Base-by-base conservation (phyloP, 768 basidiomycete species). In the Podaxis pistillaris region DNA sequence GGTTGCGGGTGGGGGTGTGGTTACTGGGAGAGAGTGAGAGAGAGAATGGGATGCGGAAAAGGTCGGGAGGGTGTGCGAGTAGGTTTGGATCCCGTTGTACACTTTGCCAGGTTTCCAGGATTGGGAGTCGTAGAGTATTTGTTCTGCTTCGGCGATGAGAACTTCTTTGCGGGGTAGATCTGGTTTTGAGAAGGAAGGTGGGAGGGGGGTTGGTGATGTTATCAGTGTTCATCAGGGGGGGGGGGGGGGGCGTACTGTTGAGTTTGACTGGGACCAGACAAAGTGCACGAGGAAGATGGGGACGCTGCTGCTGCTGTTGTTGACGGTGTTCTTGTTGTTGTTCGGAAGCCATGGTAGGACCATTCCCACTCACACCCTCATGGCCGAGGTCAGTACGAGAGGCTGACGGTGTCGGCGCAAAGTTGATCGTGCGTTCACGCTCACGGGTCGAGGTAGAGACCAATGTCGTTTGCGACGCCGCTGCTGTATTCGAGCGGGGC, bases 101-200 rank as follows among this genome's bases (percentile, higher is more conserved):
- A 75, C 68, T 68, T 85, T 86, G 4, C 80, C 82, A 46, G 73
- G 73, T 68, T 81, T 84, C 86, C 87, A 88, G 24, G 73, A 67
- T 9, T 65, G 60, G 1, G 81, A 81, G 22, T 79, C 76, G 17
- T 78, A 78, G 1, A 87, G 68, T 24, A 87, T 63, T 5, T 76
- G 71, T 44, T 76, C 72, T 4, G 75, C 84, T 15, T 81, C 78
- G 3, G 74, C 64, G 56, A 86, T 63, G 44, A 86, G 76, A 9
- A 71, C 72, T 28, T 81, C 80, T 60, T 82, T 79, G 1, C 76
- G 56, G 1, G 86, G 86, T 7, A 86, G 68, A 22, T 80, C 86
- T 87, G 49, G 3, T 7, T 50, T 50, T 46, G 22, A 47, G 26
- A 22, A 19, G 17, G 24, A 11, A 24, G 26, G 24, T 26, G 22